phyloP scores from a whole-genome alignment of 2,329 filamentous ascomycete species.

The Xylariaceae sp. region DNA sequence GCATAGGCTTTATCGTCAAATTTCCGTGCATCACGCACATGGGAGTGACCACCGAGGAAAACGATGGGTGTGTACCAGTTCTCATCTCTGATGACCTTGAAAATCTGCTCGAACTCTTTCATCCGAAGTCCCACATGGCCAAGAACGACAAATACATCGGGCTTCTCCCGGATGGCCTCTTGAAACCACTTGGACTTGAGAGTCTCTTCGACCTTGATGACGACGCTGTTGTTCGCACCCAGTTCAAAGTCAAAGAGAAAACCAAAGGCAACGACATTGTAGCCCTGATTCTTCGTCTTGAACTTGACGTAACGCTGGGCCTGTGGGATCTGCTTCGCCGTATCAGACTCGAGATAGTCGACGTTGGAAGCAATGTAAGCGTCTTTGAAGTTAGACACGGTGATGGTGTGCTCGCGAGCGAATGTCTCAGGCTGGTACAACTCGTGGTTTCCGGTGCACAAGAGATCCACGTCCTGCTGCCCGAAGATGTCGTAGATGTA shows the following conservation, averaged over 20 bases:
- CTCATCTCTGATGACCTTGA: conserved; percentile 67
- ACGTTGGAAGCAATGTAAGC: conserved; percentile 89
- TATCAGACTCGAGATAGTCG: conserved; percentile 72
- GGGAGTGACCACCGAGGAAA: conserved; percentile 86
- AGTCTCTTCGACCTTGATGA: conserved; percentile 72
- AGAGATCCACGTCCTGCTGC: conserved; percentile 74
- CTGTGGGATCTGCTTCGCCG: conserved; percentile 66
- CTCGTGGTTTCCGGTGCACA: conserved; percentile 92
- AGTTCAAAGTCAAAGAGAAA: conserved; percentile 92
- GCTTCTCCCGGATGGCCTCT: conserved; percentile 73
- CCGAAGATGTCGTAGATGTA: conserved; percentile 86
- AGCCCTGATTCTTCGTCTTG: conserved; percentile 80
- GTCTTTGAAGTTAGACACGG: conserved; percentile 74
- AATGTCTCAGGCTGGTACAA: conserved; percentile 78
- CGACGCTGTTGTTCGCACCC: conserved; percentile 85
- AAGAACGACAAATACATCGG: conserved; percentile 80
- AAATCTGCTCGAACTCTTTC: conserved; percentile 71
- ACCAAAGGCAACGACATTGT: conserved; percentile 81
- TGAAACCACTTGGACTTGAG: conserved; percentile 87
- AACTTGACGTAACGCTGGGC: conserved; percentile 83
- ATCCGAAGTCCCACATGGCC: conserved; percentile 83
- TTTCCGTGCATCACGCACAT: conserved; percentile 76
- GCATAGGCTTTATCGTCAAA: conserved; percentile 76
- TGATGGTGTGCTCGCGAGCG: conserved; percentile 69
- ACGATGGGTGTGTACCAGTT: conserved; percentile 81